phyloP scores from a whole-genome alignment of 148 eudicot species.

The Rhododendron ferrugineum region DNA sequence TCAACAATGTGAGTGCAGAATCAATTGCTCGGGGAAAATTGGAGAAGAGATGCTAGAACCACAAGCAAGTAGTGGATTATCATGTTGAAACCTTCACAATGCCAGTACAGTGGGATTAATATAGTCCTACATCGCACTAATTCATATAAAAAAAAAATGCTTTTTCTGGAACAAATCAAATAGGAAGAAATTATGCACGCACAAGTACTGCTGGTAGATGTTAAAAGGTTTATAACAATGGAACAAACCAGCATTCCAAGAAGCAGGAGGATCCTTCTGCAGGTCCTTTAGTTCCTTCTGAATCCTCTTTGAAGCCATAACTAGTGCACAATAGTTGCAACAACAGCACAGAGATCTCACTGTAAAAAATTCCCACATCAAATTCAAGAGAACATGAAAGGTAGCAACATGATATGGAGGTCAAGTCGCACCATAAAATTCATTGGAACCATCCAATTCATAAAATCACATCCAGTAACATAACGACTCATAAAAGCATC shows the following conservation, averaged over 20 bases:
- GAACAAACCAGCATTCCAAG: constrained; percentile 48
- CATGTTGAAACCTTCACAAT: background rate
- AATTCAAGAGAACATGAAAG: background rate
- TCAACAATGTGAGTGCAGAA: too few relatives aligned
- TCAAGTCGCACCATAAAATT: background rate
- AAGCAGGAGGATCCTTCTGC: constrained; percentile 47
- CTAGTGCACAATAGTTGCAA: background rate
- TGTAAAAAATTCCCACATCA: background rate
- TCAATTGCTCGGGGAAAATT: background rate
- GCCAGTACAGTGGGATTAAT: background rate
- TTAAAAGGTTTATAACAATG: background rate
- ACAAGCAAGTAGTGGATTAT: background rate
- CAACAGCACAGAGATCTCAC: background rate
- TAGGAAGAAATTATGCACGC: background rate
- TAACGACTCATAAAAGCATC: background rate
- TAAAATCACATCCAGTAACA: background rate
- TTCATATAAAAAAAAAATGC: background rate
- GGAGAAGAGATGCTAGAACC: background rate
- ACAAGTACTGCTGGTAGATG: background rate
- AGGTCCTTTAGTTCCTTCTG: constrained; percentile 43
- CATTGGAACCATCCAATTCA: background rate
- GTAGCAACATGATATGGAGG: background rate
- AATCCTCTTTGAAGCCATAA: constrained; percentile 45
- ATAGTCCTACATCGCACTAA: background rate
- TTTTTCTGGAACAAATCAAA: background rate